Base-by-base conservation (phyloP, 257 asterid genomes). In the Nemophila menziesii region DNA sequence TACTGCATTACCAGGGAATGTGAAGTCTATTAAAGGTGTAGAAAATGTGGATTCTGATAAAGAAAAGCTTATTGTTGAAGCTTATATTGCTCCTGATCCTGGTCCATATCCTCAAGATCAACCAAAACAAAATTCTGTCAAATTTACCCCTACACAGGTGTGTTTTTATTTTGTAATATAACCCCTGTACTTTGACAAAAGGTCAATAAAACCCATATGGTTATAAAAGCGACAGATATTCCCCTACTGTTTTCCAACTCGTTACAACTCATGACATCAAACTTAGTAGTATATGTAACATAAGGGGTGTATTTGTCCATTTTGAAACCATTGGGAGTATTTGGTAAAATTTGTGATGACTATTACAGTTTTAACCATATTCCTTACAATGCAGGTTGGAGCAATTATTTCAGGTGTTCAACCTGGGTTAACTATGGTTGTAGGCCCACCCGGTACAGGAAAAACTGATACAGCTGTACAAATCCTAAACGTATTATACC, bases 371-470 rank as follows among this genome's bases (percentile, higher is more conserved):
- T 7, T 29, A 7, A 7, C 36, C 4, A 2, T 29, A 29, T 29
- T 7, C 36, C 36, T 29, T 13, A 10, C 36, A 43, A 23, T 68
- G 69, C 74, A 90, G 98, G 77, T 85, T 63, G 93, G 71, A 64
- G 93, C 92, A 22, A 85, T 90, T 65, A 65, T 68, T 20, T 90
- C 96, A 21, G 98, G 98, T 29, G 62, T 81, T 75, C 98, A 90
- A 58, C 98, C 98, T 22, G 98, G 98, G 52, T 67, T 90, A 60
- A 76, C 94, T 23, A 90, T 85, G 98, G 98, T 90, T 61, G 98
- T 90, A 20, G 98, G 98, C 54, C 98, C 98, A 54, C 98, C 98
- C 51, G 98, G 98, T 66, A 90, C 98, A 3, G 98, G 98, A 57
- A 90, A 90, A 75, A 90, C 98, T 4, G 98, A 90, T 61, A 90